These are phyloP conservation scores for Trametes polyzona DNA, from an alignment of 1,284 basidiomycete species.

Conservation along the genomic window DNA sequence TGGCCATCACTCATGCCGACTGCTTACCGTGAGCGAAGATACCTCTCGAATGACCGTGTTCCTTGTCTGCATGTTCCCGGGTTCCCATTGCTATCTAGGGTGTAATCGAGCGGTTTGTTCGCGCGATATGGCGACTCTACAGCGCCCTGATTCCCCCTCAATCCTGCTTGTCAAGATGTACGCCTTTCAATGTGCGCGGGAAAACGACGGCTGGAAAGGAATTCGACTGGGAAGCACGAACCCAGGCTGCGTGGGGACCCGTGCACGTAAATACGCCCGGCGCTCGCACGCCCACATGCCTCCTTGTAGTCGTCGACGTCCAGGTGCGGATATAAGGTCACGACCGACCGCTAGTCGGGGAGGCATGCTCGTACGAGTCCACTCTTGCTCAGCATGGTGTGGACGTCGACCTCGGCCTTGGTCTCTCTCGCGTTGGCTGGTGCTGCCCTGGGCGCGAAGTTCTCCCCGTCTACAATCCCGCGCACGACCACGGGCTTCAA, in stretches of 20 bases:
- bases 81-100: background rate
- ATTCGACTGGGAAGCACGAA: slow-evolving; percentile 7
- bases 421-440: slow-evolving; percentile 13
- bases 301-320: slow-evolving; percentile 2
- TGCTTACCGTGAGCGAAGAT: background rate
- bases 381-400: slow-evolving; percentile 11
- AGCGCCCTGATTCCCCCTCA: background rate
- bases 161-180: background rate
- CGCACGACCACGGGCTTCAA: slow-evolving; percentile 10
- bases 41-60: background rate
- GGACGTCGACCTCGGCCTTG: slow-evolving; percentile 13
- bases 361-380: background rate
- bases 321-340: background rate
- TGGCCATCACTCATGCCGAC: no score
- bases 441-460: slow-evolving; percentile 12
- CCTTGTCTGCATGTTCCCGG: background rate
- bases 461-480: slow-evolving; percentile 16
- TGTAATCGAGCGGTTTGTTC: background rate
- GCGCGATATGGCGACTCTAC: slow-evolving; percentile 3
- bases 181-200: background rate
- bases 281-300: slow-evolving; percentile 21
- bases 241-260: background rate
- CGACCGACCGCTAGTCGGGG: background rate
- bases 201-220: background rate
- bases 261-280: slow-evolving; percentile 2